phyloP scores from a whole-genome alignment of 73 alveolate species.

The Breviolum minutum region DNA sequence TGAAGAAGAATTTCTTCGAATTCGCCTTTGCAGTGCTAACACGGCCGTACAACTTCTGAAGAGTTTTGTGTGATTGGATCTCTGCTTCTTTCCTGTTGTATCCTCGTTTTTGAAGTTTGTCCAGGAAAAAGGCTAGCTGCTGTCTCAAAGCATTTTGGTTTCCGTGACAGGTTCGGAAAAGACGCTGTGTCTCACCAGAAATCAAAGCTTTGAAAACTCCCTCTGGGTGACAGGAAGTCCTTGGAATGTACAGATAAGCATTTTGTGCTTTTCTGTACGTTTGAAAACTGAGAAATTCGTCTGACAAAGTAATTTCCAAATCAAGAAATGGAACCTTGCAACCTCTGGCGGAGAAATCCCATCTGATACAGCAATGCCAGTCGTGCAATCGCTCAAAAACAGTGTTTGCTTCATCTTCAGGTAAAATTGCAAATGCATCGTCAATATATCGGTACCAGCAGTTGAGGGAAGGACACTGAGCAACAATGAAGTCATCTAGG shows the following conservation, averaged over 20 bases:
- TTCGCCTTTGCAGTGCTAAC: neutral
- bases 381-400: too few relatives aligned
- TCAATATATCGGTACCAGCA: too few relatives aligned
- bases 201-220: conserved; percentile 9
- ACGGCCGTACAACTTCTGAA: neutral
- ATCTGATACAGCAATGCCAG: neutral
- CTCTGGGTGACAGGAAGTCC: conserved; percentile 6
- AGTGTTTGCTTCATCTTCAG: too few relatives aligned
- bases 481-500: too few relatives aligned
- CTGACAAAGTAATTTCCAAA: too few relatives aligned
- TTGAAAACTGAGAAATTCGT: too few relatives aligned
- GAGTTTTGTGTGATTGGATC: neutral
- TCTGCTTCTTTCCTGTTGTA: neutral
- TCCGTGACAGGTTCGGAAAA: neutral
- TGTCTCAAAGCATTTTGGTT: neutral
- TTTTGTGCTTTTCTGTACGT: too few relatives aligned
- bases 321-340: too few relatives aligned
- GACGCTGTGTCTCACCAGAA: conserved; percentile 2
- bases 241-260: too few relatives aligned
- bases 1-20: neutral
- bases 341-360: neutral
- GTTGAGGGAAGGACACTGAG: too few relatives aligned
- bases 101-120: neutral
- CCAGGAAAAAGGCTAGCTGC: neutral
- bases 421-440: too few relatives aligned